Evolutionary conservation across 495 filamentous ascomycete genomes (phyloP).

Genomic region (Annulohypoxylon moriforme): DNA sequence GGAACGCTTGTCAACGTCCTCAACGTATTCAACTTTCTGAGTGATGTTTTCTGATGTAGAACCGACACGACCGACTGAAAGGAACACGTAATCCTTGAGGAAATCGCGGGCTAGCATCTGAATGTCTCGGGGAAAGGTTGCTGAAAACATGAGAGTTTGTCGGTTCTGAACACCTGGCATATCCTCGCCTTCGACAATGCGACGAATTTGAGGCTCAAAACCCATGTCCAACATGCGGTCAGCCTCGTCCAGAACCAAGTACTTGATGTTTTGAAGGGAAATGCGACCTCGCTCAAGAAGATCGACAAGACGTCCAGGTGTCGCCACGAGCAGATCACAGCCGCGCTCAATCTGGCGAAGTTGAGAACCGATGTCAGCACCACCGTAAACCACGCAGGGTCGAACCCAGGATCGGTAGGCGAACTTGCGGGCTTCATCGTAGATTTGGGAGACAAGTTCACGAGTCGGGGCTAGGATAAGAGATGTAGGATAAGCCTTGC

Average conservation of each 20-base stretch:
- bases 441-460: constrained; percentile 98
- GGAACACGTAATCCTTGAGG: constrained; percentile 97
- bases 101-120: constrained; percentile 99
- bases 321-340: constrained; percentile 96
- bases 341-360: constrained; percentile 97
- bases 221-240: constrained; percentile 99
- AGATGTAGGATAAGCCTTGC: constrained; percentile 96
- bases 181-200: constrained; percentile 97
- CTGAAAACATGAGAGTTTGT: constrained; percentile 99
- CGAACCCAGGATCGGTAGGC: constrained; percentile 98
- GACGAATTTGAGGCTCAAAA: constrained; percentile 99
- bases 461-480: constrained; percentile 95
- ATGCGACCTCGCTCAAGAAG: constrained; percentile 98
- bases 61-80: constrained; percentile 98
- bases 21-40: constrained; percentile 97
- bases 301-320: constrained; percentile 95
- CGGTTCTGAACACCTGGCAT: constrained; percentile 88
- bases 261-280: constrained; percentile 96
- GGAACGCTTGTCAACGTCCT: constrained; percentile 96
- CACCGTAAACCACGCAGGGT: constrained; percentile 98
- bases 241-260: constrained; percentile 98
- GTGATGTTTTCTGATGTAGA: constrained; percentile 99
- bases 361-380: constrained; percentile 97
- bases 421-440: constrained; percentile 97
- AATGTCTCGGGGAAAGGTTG: constrained; percentile 98